Conservation (phyloP, 2,329 filamentous ascomycete genomes). For the Raffaelea arxii region DNA sequence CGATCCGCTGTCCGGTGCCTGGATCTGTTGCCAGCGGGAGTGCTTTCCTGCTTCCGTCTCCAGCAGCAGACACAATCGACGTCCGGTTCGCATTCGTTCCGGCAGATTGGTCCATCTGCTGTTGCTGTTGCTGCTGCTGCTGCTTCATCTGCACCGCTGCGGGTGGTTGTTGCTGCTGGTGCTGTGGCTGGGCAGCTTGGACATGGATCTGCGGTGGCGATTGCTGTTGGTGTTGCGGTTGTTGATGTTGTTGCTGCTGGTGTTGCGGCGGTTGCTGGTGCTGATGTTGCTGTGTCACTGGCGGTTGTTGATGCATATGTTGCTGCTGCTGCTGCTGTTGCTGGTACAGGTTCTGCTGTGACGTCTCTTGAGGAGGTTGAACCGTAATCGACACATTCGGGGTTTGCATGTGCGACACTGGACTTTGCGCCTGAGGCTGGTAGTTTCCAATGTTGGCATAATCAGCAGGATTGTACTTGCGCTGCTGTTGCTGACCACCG, state of each 20-base stretch:
- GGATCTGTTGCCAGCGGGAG: conserved; percentile 61
- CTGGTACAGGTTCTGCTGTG: conserved; percentile 18
- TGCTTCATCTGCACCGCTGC: conserved; percentile 28
- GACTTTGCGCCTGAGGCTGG: conserved; percentile 31
- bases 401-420: conserved; percentile 16
- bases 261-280: conserved; percentile 17
- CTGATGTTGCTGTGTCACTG: conserved; percentile 12
- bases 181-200: conserved; percentile 13
- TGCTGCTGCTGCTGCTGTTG: conserved; percentile 15
- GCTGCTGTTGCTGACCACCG: conserved; percentile 43
- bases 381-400: conserved; percentile 9
- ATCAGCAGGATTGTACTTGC: conserved; percentile 68
- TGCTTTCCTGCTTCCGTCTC: conserved; percentile 40
- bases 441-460: conserved; percentile 53
- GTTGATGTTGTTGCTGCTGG: conserved; percentile 10
- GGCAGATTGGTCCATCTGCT: too few relatives aligned
- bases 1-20: conserved; percentile 75
- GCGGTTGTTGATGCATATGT: conserved; percentile 14
- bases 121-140: conserved; percentile 24
- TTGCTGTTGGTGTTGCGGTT: conserved; percentile 10
- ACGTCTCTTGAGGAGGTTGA: conserved; percentile 19
- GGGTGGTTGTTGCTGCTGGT: conserved; percentile 24
- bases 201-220: conserved; percentile 15
- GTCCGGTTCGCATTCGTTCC: conserved; percentile 26
- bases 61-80: conserved; percentile 22